A percentile compares a stretch with the other conserved stretches of the same genome.
These are phyloP conservation scores for Xylaria telfairii DNA, from an alignment of 495 filamentous ascomycete species.

Conservation along the genomic window DNA sequence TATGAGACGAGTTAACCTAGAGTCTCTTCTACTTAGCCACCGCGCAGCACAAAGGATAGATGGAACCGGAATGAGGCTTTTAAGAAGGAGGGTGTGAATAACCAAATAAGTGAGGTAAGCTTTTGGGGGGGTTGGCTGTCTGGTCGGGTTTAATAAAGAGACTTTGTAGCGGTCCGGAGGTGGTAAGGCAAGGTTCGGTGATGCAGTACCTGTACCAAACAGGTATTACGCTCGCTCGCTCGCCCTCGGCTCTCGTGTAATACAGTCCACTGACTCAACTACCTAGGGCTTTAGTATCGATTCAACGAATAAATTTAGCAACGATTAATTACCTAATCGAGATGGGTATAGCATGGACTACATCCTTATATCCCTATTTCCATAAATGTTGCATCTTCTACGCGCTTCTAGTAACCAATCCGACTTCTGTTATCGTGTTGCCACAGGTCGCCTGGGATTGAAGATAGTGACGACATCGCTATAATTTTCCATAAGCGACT, in stretches of 20 bases:
- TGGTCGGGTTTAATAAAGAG: conserved; percentile 14
- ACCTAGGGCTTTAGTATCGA: neutral
- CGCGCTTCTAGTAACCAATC: neutral
- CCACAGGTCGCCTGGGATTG: conserved; percentile 9
- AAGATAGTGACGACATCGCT: conserved; percentile 14
- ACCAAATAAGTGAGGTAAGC: neutral
- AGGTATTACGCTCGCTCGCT: neutral
- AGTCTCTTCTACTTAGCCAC: neutral
- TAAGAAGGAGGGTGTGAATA: neutral
- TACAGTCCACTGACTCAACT: neutral
- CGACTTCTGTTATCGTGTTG: neutral
- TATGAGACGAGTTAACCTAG: neutral
- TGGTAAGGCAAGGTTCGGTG: conserved; percentile 7
- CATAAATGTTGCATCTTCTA: neutral
- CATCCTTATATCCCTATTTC: neutral
- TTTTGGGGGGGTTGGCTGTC: neutral
- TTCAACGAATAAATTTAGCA: neutral
- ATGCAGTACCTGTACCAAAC: neutral
- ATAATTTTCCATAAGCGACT: neutral
- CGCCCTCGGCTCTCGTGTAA: conserved; percentile 13
- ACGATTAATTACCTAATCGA: neutral
- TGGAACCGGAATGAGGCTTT: neutral
- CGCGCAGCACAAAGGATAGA: neutral
- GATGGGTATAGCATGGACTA: neutral
- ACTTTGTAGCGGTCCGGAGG: neutral